phyloP scores from a whole-genome alignment of 78 protist species.

The slime mould (Dictyostelium discoideum) region DNA sequence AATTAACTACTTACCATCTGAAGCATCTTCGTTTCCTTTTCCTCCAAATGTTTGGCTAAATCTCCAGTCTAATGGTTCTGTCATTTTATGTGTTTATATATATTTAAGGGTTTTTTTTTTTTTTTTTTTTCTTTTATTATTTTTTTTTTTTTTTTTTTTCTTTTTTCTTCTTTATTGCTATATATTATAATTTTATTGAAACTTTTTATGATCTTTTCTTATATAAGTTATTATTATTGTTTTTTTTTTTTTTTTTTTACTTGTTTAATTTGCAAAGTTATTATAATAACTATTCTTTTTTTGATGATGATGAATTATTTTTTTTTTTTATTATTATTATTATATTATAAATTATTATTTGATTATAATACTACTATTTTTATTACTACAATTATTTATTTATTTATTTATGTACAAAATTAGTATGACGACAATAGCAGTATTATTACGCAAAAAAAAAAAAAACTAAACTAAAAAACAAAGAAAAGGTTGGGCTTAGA shows the following conservation, averaged over 20 bases:
- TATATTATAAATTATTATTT: background rate
- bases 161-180: background rate
- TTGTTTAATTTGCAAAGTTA: too few relatives aligned
- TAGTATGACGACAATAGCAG: background rate
- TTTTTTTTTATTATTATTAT: background rate
- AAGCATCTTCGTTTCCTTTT: constrained; percentile 71
- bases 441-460: background rate
- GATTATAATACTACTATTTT: background rate
- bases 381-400: background rate
- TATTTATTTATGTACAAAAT: background rate
- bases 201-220: background rate
- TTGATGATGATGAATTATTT: too few relatives aligned
- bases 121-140: background rate
- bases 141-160: background rate
- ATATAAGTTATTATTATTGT: background rate
- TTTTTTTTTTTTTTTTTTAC: too few relatives aligned
- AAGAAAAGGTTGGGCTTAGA: background rate
- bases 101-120: background rate
- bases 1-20: constrained; percentile 49
- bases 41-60: constrained; percentile 85
- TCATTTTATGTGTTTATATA: constrained; percentile 18
- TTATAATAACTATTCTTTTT: too few relatives aligned
- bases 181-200: background rate
- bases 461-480: background rate
- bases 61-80: constrained; percentile 84